Conservation (phyloP, 306 rosid species). For the Quercus robur region DNA sequence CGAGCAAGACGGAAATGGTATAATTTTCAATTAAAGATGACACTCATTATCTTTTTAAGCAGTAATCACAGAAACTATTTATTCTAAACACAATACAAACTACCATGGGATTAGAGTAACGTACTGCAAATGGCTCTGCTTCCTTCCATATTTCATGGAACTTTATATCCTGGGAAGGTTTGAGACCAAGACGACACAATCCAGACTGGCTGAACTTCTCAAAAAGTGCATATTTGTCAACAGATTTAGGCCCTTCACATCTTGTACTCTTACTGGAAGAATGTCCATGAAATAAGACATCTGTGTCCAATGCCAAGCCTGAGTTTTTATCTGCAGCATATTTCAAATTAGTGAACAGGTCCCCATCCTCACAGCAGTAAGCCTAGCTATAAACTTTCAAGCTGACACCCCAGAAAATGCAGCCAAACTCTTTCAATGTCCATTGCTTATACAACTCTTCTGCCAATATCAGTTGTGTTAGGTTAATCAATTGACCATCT, state of each 20-base stretch:
- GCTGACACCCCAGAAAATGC: not conserved
- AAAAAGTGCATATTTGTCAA: slow-evolving; percentile 42
- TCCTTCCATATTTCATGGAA: slow-evolving; percentile 64
- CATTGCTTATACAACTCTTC: not conserved
- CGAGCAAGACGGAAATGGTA: not conserved
- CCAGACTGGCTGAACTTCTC: slow-evolving; percentile 67
- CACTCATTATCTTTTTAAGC: not conserved
- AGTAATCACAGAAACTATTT: not conserved
- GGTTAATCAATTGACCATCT: not conserved
- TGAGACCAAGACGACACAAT: slow-evolving; percentile 59
- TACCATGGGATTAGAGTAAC: slow-evolving; percentile 27
- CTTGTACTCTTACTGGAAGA: slow-evolving; percentile 29
- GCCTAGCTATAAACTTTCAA: not conserved
- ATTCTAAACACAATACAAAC: not conserved
- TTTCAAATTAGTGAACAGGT: slow-evolving; percentile 7
- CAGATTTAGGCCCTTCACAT: slow-evolving; percentile 28
- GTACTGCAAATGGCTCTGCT: slow-evolving; percentile 59
- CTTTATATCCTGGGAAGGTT: slow-evolving; percentile 41
- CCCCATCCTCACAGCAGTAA: slow-evolving; percentile 8
- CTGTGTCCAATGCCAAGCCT: slow-evolving; percentile 20
- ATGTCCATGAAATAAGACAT: slow-evolving; percentile 21
- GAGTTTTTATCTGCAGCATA: slow-evolving; percentile 39
- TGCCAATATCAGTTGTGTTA: not conserved
- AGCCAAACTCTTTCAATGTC: slow-evolving; percentile 8
- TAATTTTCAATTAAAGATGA: not conserved